phyloP scores from a whole-genome alignment of 768 basidiomycete genomes.

The Suillus decipiens region DNA sequence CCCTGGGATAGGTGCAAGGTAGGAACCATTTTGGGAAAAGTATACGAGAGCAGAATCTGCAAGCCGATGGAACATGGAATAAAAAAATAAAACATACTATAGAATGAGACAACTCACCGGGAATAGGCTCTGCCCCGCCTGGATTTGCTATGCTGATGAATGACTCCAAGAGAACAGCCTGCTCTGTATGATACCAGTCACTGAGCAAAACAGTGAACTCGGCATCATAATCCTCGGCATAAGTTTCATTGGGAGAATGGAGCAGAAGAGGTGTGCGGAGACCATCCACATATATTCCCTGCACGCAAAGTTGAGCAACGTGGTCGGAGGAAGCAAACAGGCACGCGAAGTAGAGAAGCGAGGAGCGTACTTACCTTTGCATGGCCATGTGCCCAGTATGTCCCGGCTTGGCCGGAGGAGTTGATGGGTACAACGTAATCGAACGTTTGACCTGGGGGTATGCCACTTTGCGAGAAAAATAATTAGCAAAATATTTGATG shows the following conservation, averaged over 20 bases:
- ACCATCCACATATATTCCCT: slow-evolving; percentile 93
- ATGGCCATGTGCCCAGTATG: slow-evolving; percentile 82
- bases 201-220: slow-evolving; percentile 85
- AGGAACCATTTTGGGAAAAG: slow-evolving; percentile 72
- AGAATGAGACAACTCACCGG: slow-evolving; percentile 47
- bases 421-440: slow-evolving; percentile 77
- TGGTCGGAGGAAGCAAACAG: background rate
- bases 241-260: slow-evolving; percentile 63
- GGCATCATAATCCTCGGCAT: slow-evolving; percentile 69
- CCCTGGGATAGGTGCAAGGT: slow-evolving; percentile 61
- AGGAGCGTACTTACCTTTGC: slow-evolving; percentile 41
- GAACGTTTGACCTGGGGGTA: slow-evolving; percentile 70
- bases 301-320: slow-evolving; percentile 9
- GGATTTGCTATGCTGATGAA: slow-evolving; percentile 80
- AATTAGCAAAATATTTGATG: background rate
- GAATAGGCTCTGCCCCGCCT: slow-evolving; percentile 84
- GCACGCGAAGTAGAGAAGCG: background rate
- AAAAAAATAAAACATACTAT: too few species aligned
- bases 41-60: slow-evolving; percentile 82
- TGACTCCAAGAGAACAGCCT: slow-evolving; percentile 55
- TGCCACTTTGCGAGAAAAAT: slow-evolving; percentile 51
- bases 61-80: too few species aligned
- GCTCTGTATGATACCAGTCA: slow-evolving; percentile 93
- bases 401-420: slow-evolving; percentile 71
- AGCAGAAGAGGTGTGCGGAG: slow-evolving; percentile 85